Evolutionary conservation across 2,329 filamentous ascomycete genomes (phyloP).

Genomic region (Ramichloridium luteum): DNA sequence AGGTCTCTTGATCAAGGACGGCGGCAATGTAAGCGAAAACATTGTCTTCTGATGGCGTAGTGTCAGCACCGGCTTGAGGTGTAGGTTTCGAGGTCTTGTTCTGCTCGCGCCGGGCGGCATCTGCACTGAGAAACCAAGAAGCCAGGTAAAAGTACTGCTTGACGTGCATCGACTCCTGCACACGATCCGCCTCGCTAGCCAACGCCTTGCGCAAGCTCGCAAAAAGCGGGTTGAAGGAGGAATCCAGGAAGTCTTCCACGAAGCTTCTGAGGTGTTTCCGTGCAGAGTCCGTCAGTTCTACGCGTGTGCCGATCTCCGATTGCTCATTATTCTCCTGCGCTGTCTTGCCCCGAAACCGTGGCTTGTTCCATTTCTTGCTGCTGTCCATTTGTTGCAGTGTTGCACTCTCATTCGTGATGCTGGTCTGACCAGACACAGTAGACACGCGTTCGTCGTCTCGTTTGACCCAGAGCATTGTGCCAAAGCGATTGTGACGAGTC

Average conservation of each 20-base stretch:
- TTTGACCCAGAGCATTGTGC: constrained; percentile 95
- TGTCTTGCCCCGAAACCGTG: constrained; percentile 42
- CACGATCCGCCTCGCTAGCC: constrained; percentile 74
- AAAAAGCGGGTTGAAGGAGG: constrained; percentile 84
- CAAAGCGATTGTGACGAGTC: constrained; percentile 84
- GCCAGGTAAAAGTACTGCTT: constrained; percentile 87
- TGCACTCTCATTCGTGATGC: constrained; percentile 58
- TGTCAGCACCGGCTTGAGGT: constrained; percentile 5
- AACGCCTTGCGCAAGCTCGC: constrained; percentile 76
- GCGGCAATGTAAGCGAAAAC: constrained; percentile 79
- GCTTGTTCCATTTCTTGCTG: constrained; percentile 80
- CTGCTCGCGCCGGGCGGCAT: constrained; percentile 52
- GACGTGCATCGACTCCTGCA: constrained; percentile 59
- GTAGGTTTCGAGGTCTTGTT: constrained; percentile 2
- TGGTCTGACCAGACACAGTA: constrained; percentile 79
- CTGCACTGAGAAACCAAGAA: constrained; percentile 76
- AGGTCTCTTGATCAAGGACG: constrained; percentile 89
- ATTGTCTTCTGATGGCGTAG: constrained; percentile 43
- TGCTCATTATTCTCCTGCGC: constrained; percentile 37
- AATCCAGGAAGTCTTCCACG: constrained; percentile 86
- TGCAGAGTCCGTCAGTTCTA: constrained; percentile 59
- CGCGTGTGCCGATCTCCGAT: constrained; percentile 64
- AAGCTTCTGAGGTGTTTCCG: constrained; percentile 67
- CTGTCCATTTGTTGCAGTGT: constrained; percentile 82
- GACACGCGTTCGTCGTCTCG: constrained; percentile 72